A percentile compares a stretch with the other conserved stretches of the same genome.
phyloP scores from a whole-genome alignment of 768 basidiomycete species.

The Leucocoprinus leucothites region DNA sequence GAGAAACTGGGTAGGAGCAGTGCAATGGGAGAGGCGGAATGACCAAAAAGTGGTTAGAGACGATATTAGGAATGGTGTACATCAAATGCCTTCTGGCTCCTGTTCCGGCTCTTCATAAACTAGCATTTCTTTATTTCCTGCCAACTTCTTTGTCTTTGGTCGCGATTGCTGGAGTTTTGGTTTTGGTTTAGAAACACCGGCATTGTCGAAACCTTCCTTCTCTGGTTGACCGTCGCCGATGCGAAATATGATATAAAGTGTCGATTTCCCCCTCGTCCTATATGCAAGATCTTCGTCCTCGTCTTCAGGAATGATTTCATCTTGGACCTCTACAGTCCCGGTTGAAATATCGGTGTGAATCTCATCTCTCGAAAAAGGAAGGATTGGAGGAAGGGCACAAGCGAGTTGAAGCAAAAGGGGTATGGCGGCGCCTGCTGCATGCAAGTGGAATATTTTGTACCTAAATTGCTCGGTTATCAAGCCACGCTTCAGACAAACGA shows the following conservation, averaged over 20 bases:
- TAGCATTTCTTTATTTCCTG: conserved; percentile 2
- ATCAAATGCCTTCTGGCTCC: conserved; percentile 18
- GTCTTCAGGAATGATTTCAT: conserved; percentile 76
- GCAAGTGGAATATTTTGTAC: conserved; percentile 69
- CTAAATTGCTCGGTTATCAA: conserved; percentile 30
- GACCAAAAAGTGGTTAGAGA: not conserved
- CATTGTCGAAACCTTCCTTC: conserved; percentile 17
- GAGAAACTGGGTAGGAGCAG: not conserved
- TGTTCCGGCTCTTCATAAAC: conserved; percentile 33
- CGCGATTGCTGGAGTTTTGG: conserved; percentile 15
- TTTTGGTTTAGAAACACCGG: not conserved
- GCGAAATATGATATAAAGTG: conserved; percentile 55
- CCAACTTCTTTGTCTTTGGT: conserved; percentile 6
- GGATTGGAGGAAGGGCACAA: conserved; percentile 66
- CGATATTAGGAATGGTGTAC: not conserved
- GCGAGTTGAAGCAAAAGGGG: conserved; percentile 72
- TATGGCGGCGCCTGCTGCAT: conserved; percentile 89
- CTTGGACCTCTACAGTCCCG: conserved; percentile 69
- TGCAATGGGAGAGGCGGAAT: not conserved
- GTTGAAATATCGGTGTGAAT: conserved; percentile 62
- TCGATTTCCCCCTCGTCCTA: conserved; percentile 69
- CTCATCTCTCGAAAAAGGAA: conserved; percentile 65
- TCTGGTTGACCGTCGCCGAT: conserved; percentile 63
- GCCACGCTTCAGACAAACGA: not conserved
- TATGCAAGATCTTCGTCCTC: conserved; percentile 69